Evolutionary conservation across 345 rosid genomes (phyloP), one percentile per base, ranked within the genome.

Genomic region (Linum trigynum): DNA sequence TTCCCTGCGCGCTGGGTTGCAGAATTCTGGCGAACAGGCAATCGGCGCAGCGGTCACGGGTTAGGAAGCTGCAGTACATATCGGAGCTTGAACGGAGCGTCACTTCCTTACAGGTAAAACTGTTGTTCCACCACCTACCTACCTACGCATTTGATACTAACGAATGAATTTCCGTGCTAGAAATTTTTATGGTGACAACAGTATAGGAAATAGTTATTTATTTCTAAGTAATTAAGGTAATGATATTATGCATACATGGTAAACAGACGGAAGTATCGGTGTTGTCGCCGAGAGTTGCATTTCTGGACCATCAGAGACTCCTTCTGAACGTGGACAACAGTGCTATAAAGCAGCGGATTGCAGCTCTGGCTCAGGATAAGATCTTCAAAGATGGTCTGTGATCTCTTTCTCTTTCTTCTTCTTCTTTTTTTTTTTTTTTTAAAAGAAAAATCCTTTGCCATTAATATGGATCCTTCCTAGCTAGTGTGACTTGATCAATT

Each of bases 41-140:
- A 75, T 75, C 78, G 16, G 78, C 78, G 3, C 78, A 70, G 32
- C 66, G 78, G 39, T 75, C 78, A 7, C 67, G 78, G 58, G 78
- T 75, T 53, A 75, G 78, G 66, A 75, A 75, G 68, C 74, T 75
- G 39, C 78, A 75, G 16, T 75, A 75, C 51, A 70, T 75, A 57
- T 70, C 78, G 5, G 78, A 75, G 78, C 78, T 75, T 2, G 78
- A 75, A 67, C 71, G 74, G 5, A 70, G 69, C 67, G 74, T 75
- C 12, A 70, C 71, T 41, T 75, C 78, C 41, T 67, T 75, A 65
- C 78, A 75, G 43, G 78, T 69, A 57, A 38, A 23, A 23, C 0
- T 23, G 32, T 23, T 23, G 32, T 23, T 23, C 32, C 32, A 23
- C 32, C 32, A 23, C 32, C 32, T 23, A 23, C 32, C 32, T 23